These are phyloP conservation scores for Cyamopsis tetragonoloba DNA, from an alignment of 306 rosid genomes.

Conservation along the genomic window DNA sequence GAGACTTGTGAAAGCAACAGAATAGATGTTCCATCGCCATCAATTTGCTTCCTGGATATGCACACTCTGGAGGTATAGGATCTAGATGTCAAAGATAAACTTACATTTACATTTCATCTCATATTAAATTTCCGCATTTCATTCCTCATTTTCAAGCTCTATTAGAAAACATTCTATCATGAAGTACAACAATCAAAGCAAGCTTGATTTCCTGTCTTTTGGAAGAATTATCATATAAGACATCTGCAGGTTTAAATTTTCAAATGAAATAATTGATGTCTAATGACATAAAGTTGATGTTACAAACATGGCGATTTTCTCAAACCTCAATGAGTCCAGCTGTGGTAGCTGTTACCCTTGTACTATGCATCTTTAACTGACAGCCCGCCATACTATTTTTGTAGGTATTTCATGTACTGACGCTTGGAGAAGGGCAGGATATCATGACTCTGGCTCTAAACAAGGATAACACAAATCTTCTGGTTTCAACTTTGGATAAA, in stretches of 20 bases:
- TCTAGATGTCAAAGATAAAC: slow-evolving; percentile 23
- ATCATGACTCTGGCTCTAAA: slow-evolving; percentile 81
- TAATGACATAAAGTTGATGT: not conserved
- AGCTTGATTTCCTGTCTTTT: not conserved
- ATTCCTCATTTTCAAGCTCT: slow-evolving; percentile 16
- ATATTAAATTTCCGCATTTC: slow-evolving; percentile 18
- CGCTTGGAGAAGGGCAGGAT: slow-evolving; percentile 77
- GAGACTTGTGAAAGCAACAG: slow-evolving; percentile 40
- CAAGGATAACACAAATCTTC: slow-evolving; percentile 81
- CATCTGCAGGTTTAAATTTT: slow-evolving; percentile 8
- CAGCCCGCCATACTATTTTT: slow-evolving; percentile 11
- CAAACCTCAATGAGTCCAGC: not conserved
- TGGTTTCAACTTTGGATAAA: slow-evolving; percentile 84
- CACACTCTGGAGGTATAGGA: slow-evolving; percentile 74
- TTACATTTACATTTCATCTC: slow-evolving; percentile 5
- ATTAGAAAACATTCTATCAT: slow-evolving; percentile 2
- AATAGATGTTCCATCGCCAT: slow-evolving; percentile 71
- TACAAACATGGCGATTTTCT: not conserved
- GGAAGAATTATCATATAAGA: not conserved
- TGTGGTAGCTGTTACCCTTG: slow-evolving; percentile 3
- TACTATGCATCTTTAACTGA: not conserved
- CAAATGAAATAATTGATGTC: slow-evolving; percentile 18
- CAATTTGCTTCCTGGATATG: slow-evolving; percentile 88
- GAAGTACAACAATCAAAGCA: slow-evolving; percentile 8
- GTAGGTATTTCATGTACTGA: slow-evolving; percentile 78